Evolutionary conservation across 2,329 filamentous ascomycete genomes (phyloP), one percentile per base, ranked within the genome.

Genomic region (Sarocladium strictum): DNA sequence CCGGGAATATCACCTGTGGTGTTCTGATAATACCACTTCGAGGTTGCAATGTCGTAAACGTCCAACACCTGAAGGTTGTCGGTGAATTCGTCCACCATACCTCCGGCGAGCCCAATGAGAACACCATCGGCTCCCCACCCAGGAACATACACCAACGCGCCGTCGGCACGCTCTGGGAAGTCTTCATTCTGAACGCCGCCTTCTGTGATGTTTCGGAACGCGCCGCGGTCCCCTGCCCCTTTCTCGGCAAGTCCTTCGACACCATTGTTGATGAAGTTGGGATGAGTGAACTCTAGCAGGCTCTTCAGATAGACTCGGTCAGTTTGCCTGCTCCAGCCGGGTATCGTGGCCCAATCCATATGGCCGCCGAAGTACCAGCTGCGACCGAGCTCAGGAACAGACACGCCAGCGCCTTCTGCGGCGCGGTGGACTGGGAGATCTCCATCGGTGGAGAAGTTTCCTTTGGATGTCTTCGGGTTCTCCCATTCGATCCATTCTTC

Each of bases 281-380:
- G 87, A 60, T 89, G 87, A 0, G 87, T 90, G 62, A 86, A 92
- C 63, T 92, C 87, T 14, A 90, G 72, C 27, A 92, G 71, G 45
- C 84, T 89, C 69, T 85, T 89, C 41, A 92, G 70, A 64, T 91
- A 92, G 1, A 90, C 73, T 4, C 87, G 76, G 0, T 74, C 69
- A 21, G 82, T 75, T 53, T 81, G 76, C 52, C 80, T 78, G n/a
- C 83, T 84, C 88, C 88, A 91, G 12, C 83, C 86, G 1, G 66
- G 69, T 0, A 76, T 84, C 3, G 78, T 81, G 11, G 70, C 71
- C 63, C 69, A 65, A 65, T 92, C 87, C 5, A 89, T 71, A 67
- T 91, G 88, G 0, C 88, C 88, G 24, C 87, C 88, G 68, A 92
- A 92, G 66, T 90, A 92, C 76, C 84, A 92, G 29, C 85, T 89